Percentiles rank a stretch among this genome's conserved stretches.
Conservation (phyloP, 2,329 filamentous ascomycete species). For the Thermothelomyces thermophilus region DNA sequence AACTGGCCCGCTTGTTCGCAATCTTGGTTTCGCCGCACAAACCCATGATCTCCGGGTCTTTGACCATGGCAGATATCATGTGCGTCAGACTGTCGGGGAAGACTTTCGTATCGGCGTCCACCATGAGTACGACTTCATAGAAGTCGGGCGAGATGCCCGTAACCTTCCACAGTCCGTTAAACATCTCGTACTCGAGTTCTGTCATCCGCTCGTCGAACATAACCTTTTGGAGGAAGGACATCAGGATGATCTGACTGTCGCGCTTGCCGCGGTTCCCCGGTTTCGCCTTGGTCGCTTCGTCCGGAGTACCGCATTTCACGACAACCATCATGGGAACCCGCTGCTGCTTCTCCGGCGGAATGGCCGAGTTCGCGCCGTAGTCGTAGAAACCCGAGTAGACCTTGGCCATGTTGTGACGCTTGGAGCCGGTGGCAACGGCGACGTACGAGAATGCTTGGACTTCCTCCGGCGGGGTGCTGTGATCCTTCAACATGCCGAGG, state of each 20-base stretch:
- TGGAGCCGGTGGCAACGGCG: conserved; percentile 88
- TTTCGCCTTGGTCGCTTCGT: conserved; percentile 74
- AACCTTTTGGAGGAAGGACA: conserved; percentile 99
- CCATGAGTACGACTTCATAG: conserved; percentile 97
- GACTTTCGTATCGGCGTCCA: conserved; percentile 97
- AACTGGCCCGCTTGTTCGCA: conserved; percentile 90
- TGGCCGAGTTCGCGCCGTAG: conserved; percentile 73
- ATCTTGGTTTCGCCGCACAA: conserved; percentile 99
- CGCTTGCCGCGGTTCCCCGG: conserved; percentile 97
- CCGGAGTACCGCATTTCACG: conserved; percentile 91
- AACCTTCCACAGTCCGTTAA: conserved; percentile 97
- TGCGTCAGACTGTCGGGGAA: conserved; percentile 98
- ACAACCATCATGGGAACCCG: conserved; percentile 96
- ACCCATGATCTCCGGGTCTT: conserved; percentile 98
- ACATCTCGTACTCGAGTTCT: conserved; percentile 98
- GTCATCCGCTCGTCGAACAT: conserved; percentile 99
- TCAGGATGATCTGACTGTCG: conserved; percentile 97
- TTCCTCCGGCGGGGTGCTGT: conserved; percentile 69
- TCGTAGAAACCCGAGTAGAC: conserved; percentile 98
- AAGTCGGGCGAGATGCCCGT: conserved; percentile 97
- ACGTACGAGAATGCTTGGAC: conserved; percentile 93
- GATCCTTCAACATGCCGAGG: conserved; percentile 90
- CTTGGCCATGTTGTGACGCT: conserved; percentile 99
- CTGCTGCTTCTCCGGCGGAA: conserved; percentile 83
- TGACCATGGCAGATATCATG: conserved; percentile 99